Evolutionary conservation across 192 early-diverging fungal species (phyloP).

Genomic region (Polychytrium aggregatum): DNA sequence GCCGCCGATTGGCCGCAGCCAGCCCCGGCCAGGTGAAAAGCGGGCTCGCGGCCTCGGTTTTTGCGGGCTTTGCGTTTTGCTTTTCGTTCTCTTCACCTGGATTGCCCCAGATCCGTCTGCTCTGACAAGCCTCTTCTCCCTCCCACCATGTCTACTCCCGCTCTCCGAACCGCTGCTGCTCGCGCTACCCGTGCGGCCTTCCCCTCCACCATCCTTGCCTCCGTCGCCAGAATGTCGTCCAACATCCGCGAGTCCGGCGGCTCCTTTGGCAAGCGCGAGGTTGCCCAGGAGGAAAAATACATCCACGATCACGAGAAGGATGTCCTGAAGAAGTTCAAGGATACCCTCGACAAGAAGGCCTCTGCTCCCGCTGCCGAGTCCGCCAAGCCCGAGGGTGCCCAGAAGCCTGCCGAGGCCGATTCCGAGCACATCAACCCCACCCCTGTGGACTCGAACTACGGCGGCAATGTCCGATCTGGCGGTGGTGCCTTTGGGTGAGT

Average conservation of each 20-base stretch:
- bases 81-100: too few relatives aligned
- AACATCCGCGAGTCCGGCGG: slow-evolving; percentile 5
- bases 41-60: too few relatives aligned
- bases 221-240: not conserved
- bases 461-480: slow-evolving; percentile 1
- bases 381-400: not conserved
- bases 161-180: not conserved
- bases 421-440: not conserved
- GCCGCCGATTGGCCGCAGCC: too few relatives aligned
- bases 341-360: not conserved
- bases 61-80: too few relatives aligned
- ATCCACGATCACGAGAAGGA: slow-evolving; percentile 3
- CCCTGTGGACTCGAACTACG: not conserved
- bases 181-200: not conserved
- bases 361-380: not conserved
- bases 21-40: too few relatives aligned
- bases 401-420: not conserved
- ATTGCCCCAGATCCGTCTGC: too few relatives aligned
- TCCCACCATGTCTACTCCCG: too few relatives aligned
- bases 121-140: too few relatives aligned
- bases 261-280: slow-evolving; percentile 7
- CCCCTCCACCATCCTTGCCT: not conserved
- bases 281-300: slow-evolving; percentile 9
- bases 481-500: too few relatives aligned
- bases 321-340: slow-evolving; percentile 3